Base-by-base conservation (phyloP, 257 asterid genomes). In the Petunia axillaris region DNA sequence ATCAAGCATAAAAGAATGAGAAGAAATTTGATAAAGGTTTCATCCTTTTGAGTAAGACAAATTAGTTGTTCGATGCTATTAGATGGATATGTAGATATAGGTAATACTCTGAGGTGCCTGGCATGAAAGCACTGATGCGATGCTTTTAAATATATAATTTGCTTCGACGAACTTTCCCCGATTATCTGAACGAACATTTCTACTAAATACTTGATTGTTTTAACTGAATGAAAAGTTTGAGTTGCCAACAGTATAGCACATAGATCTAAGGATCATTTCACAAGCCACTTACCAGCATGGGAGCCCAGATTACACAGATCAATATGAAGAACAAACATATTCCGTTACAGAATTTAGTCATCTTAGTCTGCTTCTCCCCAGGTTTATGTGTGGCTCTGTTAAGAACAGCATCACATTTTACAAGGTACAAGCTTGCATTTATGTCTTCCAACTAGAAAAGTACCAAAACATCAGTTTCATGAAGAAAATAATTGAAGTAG, bases 261-360 rank as follows among this genome's bases (percentile, higher is more conserved):
- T 50, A 50, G 78, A 73, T 36, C 62, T 73, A 62, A 11, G 54
- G 71, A 58, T 43, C 71, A 7, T 36, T 60, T 57, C 64, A 64
- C 68, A 82, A 79, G 81, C 79, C 78, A 75, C 97, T 89, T 82
- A 94, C 99, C 97, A 96, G 89, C 98, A 96, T 96, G 77, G 99
- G 99, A 86, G 99, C 98, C 99, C 99, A 96, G 77, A 96, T 94
- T 70, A 96, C 99, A 82, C 96, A 90, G 37, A 94, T 93, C 79
- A 96, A 87, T 75, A 96, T 65, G 81, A 94, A 86, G 90, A 96
- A 94, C 80, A 96, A 86, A 86, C 98, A 96, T 79, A 96, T 89
- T 84, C 99, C 99, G 75, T 86, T 93, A 93, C 98, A 94, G 85
- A 96, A 91, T 84, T 96, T 96, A 8, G 98, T 96, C 97, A 90